Conservation (phyloP, 495 filamentous ascomycete genomes). For the Friedmanniomyces endolithicus region DNA sequence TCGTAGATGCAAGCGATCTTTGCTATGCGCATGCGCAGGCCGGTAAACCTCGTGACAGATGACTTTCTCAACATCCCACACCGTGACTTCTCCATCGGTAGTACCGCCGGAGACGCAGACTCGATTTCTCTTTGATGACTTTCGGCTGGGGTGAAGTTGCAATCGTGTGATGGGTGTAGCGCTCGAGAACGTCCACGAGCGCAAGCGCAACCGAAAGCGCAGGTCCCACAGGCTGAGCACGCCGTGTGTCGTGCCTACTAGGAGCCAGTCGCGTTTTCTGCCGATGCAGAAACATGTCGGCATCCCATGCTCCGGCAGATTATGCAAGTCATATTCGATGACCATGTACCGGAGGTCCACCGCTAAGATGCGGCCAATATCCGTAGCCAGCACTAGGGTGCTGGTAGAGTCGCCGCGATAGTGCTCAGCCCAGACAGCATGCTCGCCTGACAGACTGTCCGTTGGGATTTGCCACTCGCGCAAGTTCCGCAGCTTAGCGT, state of each 20-base stretch:
- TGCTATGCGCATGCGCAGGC: slow-evolving; percentile 34
- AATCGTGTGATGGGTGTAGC: slow-evolving; percentile 72
- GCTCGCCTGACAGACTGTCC: slow-evolving; percentile 41
- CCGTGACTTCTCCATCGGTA: slow-evolving; percentile 79
- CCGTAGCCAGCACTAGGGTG: slow-evolving; percentile 74
- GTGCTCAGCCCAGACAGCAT: slow-evolving; percentile 85
- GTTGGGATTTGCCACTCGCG: slow-evolving; percentile 66
- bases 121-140: slow-evolving; percentile 45
- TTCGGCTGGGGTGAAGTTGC: slow-evolving; percentile 53
- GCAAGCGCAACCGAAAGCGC: slow-evolving; percentile 74
- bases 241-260: slow-evolving; percentile 85
- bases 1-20: slow-evolving; percentile 27
- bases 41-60: slow-evolving; percentile 84
- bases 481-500: slow-evolving; percentile 59
- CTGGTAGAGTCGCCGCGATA: slow-evolving; percentile 72
- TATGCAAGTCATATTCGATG: slow-evolving; percentile 65
- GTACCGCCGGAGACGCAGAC: slow-evolving; percentile 81
- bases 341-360: slow-evolving; percentile 83
- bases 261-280: slow-evolving; percentile 71
- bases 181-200: slow-evolving; percentile 78
- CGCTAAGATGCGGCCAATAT: slow-evolving; percentile 65
- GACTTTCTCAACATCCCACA: slow-evolving; percentile 90
- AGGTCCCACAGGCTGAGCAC: slow-evolving; percentile 93
- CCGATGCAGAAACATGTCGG: slow-evolving; percentile 88
- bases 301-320: slow-evolving; percentile 86